phyloP scores from a whole-genome alignment of 495 filamentous ascomycete genomes.

The Daldinia bambusicola region DNA sequence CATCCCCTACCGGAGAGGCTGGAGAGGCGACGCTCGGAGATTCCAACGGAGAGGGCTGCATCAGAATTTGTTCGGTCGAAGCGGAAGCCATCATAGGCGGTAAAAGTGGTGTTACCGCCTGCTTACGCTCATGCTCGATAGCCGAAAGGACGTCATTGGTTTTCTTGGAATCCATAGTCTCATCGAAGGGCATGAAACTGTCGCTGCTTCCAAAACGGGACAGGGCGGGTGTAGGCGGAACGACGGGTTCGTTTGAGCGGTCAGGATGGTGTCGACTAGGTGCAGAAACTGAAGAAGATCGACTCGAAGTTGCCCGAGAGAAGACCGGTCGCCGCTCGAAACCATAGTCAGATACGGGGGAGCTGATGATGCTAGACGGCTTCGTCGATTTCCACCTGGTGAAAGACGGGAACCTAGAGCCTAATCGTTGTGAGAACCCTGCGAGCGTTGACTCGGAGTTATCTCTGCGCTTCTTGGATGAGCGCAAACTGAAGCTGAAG shows the following conservation, averaged over 20 bases:
- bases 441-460: constrained; percentile 72
- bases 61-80: constrained; percentile 44
- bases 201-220: constrained; percentile 72
- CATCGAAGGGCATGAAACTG: constrained; percentile 50
- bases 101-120: constrained; percentile 82
- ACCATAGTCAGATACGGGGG: constrained; percentile 58
- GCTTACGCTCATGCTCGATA: constrained; percentile 67
- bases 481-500: constrained; percentile 58
- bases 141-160: constrained; percentile 59
- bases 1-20: constrained; percentile 37
- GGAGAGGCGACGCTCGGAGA: constrained; percentile 71
- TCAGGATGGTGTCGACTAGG: constrained; percentile 61
- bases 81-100: constrained; percentile 77
- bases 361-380: constrained; percentile 58
- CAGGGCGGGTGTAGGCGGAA: constrained; percentile 72
- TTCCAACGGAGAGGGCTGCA: constrained; percentile 80
- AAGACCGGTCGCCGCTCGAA: constrained; percentile 54
- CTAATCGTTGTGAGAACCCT: constrained; percentile 72
- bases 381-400: constrained; percentile 71
- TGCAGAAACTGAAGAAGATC: constrained; percentile 75
- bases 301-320: constrained; percentile 66
- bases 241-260: constrained; percentile 61
- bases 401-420: constrained; percentile 77
- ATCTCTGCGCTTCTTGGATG: constrained; percentile 65
- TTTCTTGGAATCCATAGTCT: constrained; percentile 68